Evolutionary conservation across 2,329 filamentous ascomycete species (phyloP).

Genomic region (Didymella pomorum): DNA sequence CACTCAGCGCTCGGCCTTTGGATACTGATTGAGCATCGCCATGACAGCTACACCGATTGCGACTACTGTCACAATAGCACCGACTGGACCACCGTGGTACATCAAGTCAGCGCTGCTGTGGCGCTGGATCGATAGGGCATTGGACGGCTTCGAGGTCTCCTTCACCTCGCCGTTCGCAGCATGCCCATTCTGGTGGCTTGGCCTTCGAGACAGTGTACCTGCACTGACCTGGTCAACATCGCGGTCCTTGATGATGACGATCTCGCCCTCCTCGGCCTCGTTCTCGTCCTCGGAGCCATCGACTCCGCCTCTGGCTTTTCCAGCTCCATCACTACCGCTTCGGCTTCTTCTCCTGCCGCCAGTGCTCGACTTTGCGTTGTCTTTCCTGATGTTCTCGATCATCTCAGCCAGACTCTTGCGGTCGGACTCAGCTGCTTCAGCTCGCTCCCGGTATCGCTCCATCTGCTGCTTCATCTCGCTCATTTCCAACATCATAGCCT

Average conservation of each 20-base stretch:
- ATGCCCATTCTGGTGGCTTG: slow-evolving; percentile 44
- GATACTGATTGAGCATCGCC: slow-evolving; percentile 54
- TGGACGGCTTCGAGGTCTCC: slow-evolving; percentile 32
- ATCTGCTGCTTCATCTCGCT: slow-evolving; percentile 81
- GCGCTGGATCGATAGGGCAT: slow-evolving; percentile 37
- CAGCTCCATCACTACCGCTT: slow-evolving; percentile 31
- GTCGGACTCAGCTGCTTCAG: slow-evolving; percentile 82
- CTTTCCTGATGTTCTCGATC: slow-evolving; percentile 79
- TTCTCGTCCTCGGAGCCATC: slow-evolving; percentile 33
- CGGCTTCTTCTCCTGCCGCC: slow-evolving; percentile 40
- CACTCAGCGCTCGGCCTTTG: slow-evolving; percentile 55
- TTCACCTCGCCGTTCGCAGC: slow-evolving; percentile 33
- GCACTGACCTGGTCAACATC: slow-evolving; percentile 38
- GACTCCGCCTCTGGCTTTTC: slow-evolving; percentile 16
- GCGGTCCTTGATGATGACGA: slow-evolving; percentile 48
- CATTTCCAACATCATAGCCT: slow-evolving; percentile 81
- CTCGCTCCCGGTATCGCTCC: slow-evolving; percentile 77
- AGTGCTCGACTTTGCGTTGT: slow-evolving; percentile 61
- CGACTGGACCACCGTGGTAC: slow-evolving; percentile 49
- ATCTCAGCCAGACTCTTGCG: slow-evolving; percentile 84
- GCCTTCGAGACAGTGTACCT: slow-evolving; percentile 27
- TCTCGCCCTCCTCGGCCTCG: slow-evolving; percentile 46
- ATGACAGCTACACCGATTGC: slow-evolving; percentile 53
- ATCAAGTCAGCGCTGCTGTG: slow-evolving; percentile 41
- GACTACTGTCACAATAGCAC: slow-evolving; percentile 51